Evolutionary conservation across 2,329 filamentous ascomycete genomes (phyloP).

Genomic region (Aurifilum marmelostoma): DNA sequence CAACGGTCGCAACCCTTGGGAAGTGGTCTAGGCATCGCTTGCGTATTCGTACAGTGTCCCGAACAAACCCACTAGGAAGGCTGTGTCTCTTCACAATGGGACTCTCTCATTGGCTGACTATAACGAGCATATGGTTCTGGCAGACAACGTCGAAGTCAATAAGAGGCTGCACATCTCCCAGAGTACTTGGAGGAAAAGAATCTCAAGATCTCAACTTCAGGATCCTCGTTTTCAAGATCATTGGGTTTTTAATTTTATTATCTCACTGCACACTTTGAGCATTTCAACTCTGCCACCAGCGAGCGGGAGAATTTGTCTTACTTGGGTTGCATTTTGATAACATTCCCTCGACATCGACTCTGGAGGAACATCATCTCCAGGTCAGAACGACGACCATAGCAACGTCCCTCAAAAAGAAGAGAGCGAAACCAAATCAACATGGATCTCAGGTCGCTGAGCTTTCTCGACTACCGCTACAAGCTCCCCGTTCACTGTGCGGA

Average conservation of each 20-base stretch:
- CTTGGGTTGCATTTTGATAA: background rate
- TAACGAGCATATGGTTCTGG: background rate
- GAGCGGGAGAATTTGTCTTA: background rate
- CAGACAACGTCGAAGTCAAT: background rate
- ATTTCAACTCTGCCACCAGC: background rate
- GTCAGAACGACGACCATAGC: background rate
- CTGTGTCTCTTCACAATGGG: background rate
- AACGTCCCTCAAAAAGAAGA: background rate
- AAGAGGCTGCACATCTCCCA: background rate
- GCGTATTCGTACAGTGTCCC: constrained; percentile 2
- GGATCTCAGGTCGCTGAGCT: too few species aligned
- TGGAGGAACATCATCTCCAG: background rate
- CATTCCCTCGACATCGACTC: background rate
- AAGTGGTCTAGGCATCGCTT: background rate
- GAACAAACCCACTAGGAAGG: background rate
- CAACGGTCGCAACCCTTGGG: background rate
- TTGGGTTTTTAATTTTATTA: background rate
- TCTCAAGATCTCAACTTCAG: background rate
- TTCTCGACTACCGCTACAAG: constrained; percentile 25
- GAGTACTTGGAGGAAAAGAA: background rate
- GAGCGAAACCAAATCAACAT: too few species aligned
- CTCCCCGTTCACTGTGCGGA: constrained; percentile 23
- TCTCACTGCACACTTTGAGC: background rate
- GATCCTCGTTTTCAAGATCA: background rate
- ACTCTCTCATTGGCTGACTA: background rate